Evolutionary conservation across 352 stramenopile species (phyloP).

Genomic region (Phytophthora colocasiae): DNA sequence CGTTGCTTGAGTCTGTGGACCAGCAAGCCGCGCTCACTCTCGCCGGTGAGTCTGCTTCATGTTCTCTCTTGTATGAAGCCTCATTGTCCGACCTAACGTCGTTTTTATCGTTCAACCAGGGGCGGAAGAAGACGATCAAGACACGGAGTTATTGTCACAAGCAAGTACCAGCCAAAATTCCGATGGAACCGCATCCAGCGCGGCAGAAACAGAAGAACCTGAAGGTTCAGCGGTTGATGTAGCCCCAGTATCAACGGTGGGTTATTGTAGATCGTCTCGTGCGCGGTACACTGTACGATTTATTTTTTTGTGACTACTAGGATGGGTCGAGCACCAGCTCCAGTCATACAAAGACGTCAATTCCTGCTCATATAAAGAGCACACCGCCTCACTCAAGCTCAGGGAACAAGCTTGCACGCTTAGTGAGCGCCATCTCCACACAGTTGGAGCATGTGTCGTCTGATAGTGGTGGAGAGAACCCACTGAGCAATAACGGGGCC

Average conservation of each 20-base stretch:
- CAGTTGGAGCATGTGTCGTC: conserved; percentile 41
- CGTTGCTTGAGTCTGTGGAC: conserved; percentile 86
- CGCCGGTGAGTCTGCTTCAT: conserved; percentile 30
- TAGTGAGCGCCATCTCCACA: conserved; percentile 44
- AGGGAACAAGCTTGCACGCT: conserved; percentile 34
- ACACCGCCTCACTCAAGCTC: conserved; percentile 42
- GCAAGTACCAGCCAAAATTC: conserved; percentile 26
- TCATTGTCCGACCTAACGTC: background rate
- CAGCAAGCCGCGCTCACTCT: conserved; percentile 85
- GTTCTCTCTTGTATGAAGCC: background rate
- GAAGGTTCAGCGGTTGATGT: conserved; percentile 7
- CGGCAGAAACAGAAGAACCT: conserved; percentile 11
- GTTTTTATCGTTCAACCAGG: conserved; percentile 4
- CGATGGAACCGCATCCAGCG: conserved; percentile 13
- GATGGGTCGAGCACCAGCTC: conserved; percentile 29
- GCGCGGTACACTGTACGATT: conserved; percentile 1
- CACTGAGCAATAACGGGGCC: conserved; percentile 23
- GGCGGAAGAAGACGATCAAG: conserved; percentile 35
- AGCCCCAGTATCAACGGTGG: conserved; percentile 17
- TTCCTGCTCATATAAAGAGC: conserved; percentile 7
- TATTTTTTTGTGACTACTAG: conserved; percentile 11
- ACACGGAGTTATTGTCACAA: conserved; percentile 34
- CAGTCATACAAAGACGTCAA: conserved; percentile 12
- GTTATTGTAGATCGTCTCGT: background rate
- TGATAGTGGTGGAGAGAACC: conserved; percentile 13